Evolutionary conservation across 805 yeast species (phyloP).

Genomic region (Saccharomycopsis babjevae): DNA sequence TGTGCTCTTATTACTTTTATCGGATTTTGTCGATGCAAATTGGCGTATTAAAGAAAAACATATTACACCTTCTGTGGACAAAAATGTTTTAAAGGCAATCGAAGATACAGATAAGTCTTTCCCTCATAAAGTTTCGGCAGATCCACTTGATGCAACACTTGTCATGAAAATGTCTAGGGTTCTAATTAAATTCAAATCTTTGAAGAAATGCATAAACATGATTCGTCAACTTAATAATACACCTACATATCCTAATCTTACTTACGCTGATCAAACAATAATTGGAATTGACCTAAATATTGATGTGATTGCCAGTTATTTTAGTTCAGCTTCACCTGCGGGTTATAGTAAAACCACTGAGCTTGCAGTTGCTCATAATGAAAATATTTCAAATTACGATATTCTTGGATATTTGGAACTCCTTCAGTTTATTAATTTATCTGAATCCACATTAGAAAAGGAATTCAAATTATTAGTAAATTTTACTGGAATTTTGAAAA

Average conservation of each 20-base stretch:
- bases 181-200: constrained; percentile 12
- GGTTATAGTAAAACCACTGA: constrained; percentile 15
- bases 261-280: constrained; percentile 9
- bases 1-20: constrained; percentile 1
- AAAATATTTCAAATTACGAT: constrained; percentile 6
- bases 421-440: constrained; percentile 9
- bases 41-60: constrained; percentile 15
- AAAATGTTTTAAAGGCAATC: constrained; percentile 1
- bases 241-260: constrained; percentile 13
- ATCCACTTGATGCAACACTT: constrained; percentile 7
- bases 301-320: constrained; percentile 11
- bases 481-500: constrained; percentile 6
- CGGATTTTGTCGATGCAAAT: constrained; percentile 16
- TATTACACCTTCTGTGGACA: neutral
- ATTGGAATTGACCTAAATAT: constrained; percentile 16
- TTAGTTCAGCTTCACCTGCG: constrained; percentile 9
- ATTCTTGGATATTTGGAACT: constrained; percentile 13
- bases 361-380: constrained; percentile 6
- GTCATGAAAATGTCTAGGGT: constrained; percentile 6
- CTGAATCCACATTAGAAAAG: constrained; percentile 4
- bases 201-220: constrained; percentile 8
- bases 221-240: constrained; percentile 12
- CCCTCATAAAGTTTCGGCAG: constrained; percentile 16
- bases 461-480: constrained; percentile 10
- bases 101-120: constrained; percentile 15